A percentile compares a stretch with the other conserved stretches of the same genome.
Evolutionary conservation across 495 filamentous ascomycete genomes (phyloP).

Genomic region (Aspergillus hancockii): DNA sequence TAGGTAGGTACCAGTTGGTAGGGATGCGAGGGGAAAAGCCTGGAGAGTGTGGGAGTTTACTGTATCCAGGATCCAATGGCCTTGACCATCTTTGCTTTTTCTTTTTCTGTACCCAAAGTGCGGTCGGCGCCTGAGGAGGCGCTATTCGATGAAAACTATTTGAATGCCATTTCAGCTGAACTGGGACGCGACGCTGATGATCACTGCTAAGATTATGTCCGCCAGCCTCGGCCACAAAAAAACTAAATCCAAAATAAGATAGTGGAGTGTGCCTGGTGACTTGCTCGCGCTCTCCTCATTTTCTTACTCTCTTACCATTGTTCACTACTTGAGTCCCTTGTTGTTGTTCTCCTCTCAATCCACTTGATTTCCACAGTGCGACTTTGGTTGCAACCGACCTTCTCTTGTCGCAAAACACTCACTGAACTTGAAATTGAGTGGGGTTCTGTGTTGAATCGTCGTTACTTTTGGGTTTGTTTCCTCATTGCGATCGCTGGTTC

Average conservation of each 20-base stretch:
- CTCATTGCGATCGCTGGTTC: conserved; percentile 9
- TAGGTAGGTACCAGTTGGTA: no score
- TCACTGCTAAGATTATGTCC: neutral
- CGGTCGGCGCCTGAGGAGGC: neutral
- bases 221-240: conserved; percentile 4
- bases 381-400: neutral
- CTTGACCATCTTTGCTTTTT: conserved; percentile 4
- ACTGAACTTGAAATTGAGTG: neutral
- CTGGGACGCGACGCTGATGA: neutral
- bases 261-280: conserved; percentile 4
- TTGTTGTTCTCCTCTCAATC: neutral
- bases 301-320: neutral
- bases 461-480: conserved; percentile 7
- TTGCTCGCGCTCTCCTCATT: neutral
- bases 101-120: neutral
- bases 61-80: conserved; percentile 1
- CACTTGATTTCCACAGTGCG: neutral
- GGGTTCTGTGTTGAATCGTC: neutral
- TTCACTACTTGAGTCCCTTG: neutral
- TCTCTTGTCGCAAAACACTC: neutral
- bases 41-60: neutral
- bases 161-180: neutral
- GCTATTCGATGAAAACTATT: neutral
- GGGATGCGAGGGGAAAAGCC: no score
- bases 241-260: neutral